Evolutionary conservation across 192 early-diverging fungal species (phyloP), one percentile per base, ranked within the genome.

Genomic region (Glomus cerebriforme): DNA sequence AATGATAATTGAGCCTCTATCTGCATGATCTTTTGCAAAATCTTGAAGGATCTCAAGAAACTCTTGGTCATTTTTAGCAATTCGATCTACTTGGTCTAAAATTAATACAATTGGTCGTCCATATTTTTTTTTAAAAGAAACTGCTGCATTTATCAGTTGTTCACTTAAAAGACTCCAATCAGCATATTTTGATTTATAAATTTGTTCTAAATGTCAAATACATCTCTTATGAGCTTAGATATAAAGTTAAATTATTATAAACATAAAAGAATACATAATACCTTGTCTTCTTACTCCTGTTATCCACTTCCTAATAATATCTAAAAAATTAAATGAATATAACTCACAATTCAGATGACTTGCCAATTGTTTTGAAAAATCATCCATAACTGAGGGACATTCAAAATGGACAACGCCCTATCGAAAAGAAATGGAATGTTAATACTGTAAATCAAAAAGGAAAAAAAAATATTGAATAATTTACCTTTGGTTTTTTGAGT

Each of bases 401-500:
- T n/a, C n/a, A n/a, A n/a, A n/a, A n/a, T n/a, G n/a, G n/a, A n/a
- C n/a, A n/a, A 60, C 73, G 59, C 73, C 73, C 73, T 75, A 75
- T 60, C 54, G 59, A 75, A 8, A 75, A 75, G 73, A 75, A 75
- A 75, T 37, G 2, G 59, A 60, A 62, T 62, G 59, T 75, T 1
- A 75, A 60, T n/a, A n/a, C n/a, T n/a, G n/a, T 75, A 75, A 62
- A 75, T 37, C 34, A 31, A 75, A 75, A 60, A 60, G 73, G 73
- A n/a, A 75, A 69, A 37, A 58, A 60, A 29, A 75, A 60, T 17
- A 75, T 75, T 62, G 73, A 60, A 75, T 75, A 62, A 75, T 35
- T 75, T 75, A 75, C 73, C 73, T 75, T 75, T 75, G 58, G 73
- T 34, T n/a, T n/a, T n/a, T n/a, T n/a, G n/a, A n/a, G n/a, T n/a